A percentile compares a stretch with the other conserved stretches of the same genome.
Evolutionary conservation across 805 yeast species (phyloP).

Genomic region (Starmerella bombi): DNA sequence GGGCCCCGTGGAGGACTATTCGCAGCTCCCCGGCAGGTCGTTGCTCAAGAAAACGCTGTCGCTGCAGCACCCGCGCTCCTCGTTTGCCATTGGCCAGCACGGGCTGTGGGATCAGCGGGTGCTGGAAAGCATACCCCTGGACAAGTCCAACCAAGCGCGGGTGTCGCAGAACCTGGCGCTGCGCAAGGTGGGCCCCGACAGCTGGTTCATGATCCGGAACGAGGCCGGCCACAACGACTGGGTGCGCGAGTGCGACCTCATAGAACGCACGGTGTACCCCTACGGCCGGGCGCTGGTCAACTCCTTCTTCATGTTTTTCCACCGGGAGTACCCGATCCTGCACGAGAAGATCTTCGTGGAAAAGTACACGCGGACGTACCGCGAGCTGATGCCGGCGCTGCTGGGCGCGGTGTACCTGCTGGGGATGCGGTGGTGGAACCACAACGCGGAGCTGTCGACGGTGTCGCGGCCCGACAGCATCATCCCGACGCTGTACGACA

Average conservation of each 20-base stretch:
- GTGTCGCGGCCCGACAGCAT: slow-evolving; percentile 58
- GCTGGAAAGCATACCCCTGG: slow-evolving; percentile 48
- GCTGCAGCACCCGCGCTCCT: slow-evolving; percentile 80
- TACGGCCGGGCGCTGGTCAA: slow-evolving; percentile 63
- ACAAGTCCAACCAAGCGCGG: slow-evolving; percentile 70
- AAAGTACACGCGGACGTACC: slow-evolving; percentile 77
- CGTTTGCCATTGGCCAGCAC: slow-evolving; percentile 79
- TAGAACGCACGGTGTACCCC: slow-evolving; percentile 80
- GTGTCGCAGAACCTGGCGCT: slow-evolving; percentile 52
- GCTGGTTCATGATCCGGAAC: slow-evolving; percentile 58
- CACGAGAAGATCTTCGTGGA: slow-evolving; percentile 87
- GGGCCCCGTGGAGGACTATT: slow-evolving; percentile 52
- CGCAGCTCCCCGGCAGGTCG: slow-evolving; percentile 48
- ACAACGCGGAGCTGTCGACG: slow-evolving; percentile 61
- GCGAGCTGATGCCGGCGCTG: slow-evolving; percentile 83
- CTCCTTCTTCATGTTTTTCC: slow-evolving; percentile 70
- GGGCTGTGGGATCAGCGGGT: slow-evolving; percentile 67
- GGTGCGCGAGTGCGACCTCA: slow-evolving; percentile 66
- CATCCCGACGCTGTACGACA: slow-evolving; percentile 49
- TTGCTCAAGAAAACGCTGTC: slow-evolving; percentile 54
- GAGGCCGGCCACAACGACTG: slow-evolving; percentile 63
- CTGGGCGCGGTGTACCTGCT: slow-evolving; percentile 80
- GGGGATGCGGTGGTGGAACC: slow-evolving; percentile 92
- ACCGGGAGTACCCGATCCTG: slow-evolving; percentile 81
- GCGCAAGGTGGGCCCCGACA: slow-evolving; percentile 64